Base-by-base conservation (phyloP, 2,329 filamentous ascomycete genomes). In the Colletotrichum sidae region DNA sequence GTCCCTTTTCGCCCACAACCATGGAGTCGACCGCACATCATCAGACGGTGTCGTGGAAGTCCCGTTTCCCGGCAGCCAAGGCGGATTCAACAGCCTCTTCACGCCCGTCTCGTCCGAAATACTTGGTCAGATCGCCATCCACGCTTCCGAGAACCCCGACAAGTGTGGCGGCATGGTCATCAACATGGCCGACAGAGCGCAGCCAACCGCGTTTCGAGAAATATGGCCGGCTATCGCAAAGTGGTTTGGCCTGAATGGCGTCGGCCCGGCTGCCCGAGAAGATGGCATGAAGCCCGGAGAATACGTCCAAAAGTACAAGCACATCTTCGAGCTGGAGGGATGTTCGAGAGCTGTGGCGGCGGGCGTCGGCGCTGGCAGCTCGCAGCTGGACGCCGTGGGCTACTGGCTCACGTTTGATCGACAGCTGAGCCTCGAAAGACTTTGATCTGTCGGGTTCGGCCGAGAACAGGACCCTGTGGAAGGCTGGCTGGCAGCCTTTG, bases 351-450 rank as follows among this genome's bases (percentile, higher is more conserved):
- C 73, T 3, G 33, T 69, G 4, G 65, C 47, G 3, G 70, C 70
- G 3, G 79, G 79, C 0, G 79, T 81, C 4, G 76, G 78, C 0
- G 72, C 69, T 7, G 80, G 80, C 0, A 71, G 72, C 25, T 66
- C 72, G 59, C 75, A 83, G 69, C 66, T 83, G 47, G 76, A 84
- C 69, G 74, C 78, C 64, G 73, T 83, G n/a, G 78, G 81, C 34
- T 78, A 76, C 71, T 78, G 81, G 80, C 71, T 84, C 54, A 79
- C 77, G 6, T 84, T 84, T 66, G 81, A 85, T 65, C 75, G 82
- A 33, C 79, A 83, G 55, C 70, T 84, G 68, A 81, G 79, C 58
- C 70, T 81, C 52, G 72, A 77, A 33, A 78, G 74, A 37, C 70
- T 83, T 11, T 74, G 77, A 17, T 71, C 70, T 8, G 71, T 76